Evolutionary conservation across 2,329 filamentous ascomycete genomes (phyloP).

Genomic region (Cladosporium cucumerinum): DNA sequence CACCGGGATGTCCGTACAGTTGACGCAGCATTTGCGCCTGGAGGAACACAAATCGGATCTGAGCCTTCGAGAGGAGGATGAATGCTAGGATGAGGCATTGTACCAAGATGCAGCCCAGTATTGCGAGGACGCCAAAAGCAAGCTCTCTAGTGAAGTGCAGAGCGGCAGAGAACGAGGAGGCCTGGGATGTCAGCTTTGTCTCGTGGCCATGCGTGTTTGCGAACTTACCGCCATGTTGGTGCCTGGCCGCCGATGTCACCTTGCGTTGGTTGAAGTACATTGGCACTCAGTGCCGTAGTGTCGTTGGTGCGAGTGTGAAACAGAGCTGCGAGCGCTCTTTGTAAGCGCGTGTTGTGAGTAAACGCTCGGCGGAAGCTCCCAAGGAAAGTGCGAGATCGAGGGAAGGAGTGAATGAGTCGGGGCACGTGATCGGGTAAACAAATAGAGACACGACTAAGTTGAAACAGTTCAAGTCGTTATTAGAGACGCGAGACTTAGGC

Average conservation of each 20-base stretch:
- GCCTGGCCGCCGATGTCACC: background rate
- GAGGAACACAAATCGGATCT: background rate
- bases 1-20: background rate
- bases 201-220: background rate
- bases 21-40: background rate
- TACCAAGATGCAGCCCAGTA: background rate
- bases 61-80: background rate
- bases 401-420: background rate
- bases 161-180: background rate
- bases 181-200: background rate
- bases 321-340: background rate
- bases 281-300: background rate
- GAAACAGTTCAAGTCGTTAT: background rate
- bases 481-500: background rate
- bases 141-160: background rate
- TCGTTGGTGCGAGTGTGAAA: background rate
- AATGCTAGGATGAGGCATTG: constrained; percentile 1
- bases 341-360: background rate
- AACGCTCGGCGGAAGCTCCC: background rate
- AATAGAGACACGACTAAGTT: background rate
- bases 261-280: background rate
- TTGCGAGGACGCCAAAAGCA: background rate
- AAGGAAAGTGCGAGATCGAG: background rate
- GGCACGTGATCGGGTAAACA: background rate
- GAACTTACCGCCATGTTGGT: background rate